Conservation (phyloP, 441 rosid species). For the Erysimum cheiri region DNA sequence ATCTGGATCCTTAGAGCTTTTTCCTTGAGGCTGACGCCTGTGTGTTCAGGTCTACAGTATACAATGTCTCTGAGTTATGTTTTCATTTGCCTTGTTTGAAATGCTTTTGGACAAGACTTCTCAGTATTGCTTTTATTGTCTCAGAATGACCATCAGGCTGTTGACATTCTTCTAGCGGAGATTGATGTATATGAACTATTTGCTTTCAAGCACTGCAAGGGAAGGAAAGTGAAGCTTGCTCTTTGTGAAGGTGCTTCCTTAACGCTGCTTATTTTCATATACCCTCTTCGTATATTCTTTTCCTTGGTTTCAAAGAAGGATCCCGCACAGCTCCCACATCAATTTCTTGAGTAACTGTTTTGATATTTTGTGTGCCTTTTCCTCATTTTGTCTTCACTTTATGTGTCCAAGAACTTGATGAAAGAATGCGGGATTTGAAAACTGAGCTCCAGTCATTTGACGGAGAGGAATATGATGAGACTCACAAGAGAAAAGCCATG, state of each 20-base stretch:
- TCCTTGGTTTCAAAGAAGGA: constrained; percentile 15
- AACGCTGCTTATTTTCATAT: constrained; percentile 31
- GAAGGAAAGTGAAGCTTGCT: constrained; percentile 93
- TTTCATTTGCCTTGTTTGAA: constrained; percentile 28
- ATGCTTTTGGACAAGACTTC: constrained; percentile 13
- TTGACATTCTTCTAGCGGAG: constrained; percentile 97
- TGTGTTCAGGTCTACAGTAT: constrained; percentile 20
- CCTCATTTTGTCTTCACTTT: constrained; percentile 29
- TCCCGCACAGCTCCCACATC: constrained; percentile 7
- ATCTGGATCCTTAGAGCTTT: constrained; percentile 29
- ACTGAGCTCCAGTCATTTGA: constrained; percentile 94
- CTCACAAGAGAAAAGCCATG: constrained; percentile 76
- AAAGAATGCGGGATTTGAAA: constrained; percentile 95
- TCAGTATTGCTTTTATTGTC: constrained; percentile 30
- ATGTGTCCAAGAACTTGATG: constrained; percentile 81
- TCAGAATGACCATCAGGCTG: constrained; percentile 99
- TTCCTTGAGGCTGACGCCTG: constrained; percentile 31
- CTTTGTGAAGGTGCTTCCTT: constrained; percentile 86
- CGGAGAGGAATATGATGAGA: constrained; percentile 85
- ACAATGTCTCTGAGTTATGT: constrained; percentile 20
- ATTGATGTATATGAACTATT: constrained; percentile 98
- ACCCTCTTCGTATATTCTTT: constrained; percentile 5
- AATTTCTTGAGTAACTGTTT: constrained; percentile 26
- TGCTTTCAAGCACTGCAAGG: constrained; percentile 98
- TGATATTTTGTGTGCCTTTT: neutral